Conservation (phyloP, 228 moss, liverwort and hornwort genomes). For the Sphagnum fallax region DNA sequence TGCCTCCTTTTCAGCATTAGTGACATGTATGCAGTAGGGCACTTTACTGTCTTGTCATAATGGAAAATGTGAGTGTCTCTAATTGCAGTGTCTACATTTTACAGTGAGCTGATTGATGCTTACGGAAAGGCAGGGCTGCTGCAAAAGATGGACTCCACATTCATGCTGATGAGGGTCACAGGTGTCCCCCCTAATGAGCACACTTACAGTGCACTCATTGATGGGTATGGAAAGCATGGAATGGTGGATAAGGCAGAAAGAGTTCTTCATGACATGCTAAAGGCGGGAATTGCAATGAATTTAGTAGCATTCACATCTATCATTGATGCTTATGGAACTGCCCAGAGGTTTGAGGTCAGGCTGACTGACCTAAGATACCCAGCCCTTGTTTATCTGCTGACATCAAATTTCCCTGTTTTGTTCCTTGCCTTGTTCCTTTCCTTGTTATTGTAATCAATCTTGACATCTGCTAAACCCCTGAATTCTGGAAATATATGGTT, state of each 20-base stretch:
- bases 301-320: slow-evolving; percentile 61
- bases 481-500: not conserved
- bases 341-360: slow-evolving; percentile 47
- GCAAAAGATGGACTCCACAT: slow-evolving; percentile 54
- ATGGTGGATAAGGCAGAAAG: slow-evolving; percentile 58
- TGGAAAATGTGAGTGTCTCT: not conserved
- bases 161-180: slow-evolving; percentile 46
- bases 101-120: slow-evolving; percentile 60
- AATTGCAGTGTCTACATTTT: not conserved
- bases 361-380: no score
- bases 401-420: no score
- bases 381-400: no score
- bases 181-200: slow-evolving; percentile 54
- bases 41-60: not conserved
- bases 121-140: slow-evolving; percentile 59
- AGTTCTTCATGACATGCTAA: slow-evolving; percentile 43
- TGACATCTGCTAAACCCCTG: not conserved
- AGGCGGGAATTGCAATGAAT: slow-evolving; percentile 48
- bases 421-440: not conserved
- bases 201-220: slow-evolving; percentile 56
- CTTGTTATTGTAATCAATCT: not conserved
- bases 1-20: no score
- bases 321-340: slow-evolving; percentile 59
- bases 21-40: not conserved
- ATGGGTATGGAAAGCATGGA: slow-evolving; percentile 64